These are phyloP conservation scores for Cyclotella cryptica DNA, from an alignment of 108 stramenopile species.

Conservation along the genomic window DNA sequence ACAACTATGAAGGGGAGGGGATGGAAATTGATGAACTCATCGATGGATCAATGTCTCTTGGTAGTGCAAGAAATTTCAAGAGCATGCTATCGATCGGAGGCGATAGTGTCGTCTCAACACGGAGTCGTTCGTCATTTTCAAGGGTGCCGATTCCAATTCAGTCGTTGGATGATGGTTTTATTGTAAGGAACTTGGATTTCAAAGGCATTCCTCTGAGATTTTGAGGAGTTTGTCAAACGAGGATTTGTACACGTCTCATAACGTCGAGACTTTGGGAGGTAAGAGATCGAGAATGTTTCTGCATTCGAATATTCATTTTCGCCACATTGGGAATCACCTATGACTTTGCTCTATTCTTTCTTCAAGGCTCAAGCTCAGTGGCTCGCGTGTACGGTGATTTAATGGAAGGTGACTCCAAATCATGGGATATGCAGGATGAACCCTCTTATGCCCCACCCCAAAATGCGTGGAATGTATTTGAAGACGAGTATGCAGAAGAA, in stretches of 20 bases:
- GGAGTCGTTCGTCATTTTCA: conserved; percentile 23
- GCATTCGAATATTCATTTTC: too few relatives aligned
- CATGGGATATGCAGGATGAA: conserved; percentile 46
- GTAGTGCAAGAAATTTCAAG: conserved; percentile 46
- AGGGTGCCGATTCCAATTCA: conserved; percentile 13
- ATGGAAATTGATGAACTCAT: conserved; percentile 50
- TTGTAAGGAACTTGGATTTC: conserved; percentile 42
- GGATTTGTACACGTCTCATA: conserved; percentile 49
- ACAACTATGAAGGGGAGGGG: conserved; percentile 52
- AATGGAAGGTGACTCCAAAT: conserved; percentile 20
- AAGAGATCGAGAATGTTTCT: conserved; percentile 3
- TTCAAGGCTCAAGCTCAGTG: conserved; percentile 22
- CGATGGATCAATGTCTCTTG: conserved; percentile 9
- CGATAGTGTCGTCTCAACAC: conserved; percentile 26
- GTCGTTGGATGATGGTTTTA: conserved; percentile 55
- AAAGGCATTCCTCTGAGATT: conserved; percentile 44
- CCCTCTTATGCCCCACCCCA: conserved; percentile 26
- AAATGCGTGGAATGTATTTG: conserved; percentile 79
- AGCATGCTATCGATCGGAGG: conserved; percentile 35
- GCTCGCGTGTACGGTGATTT: conserved; percentile 39
- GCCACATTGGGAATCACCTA: too few relatives aligned
- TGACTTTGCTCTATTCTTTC: neutral
- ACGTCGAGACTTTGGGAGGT: conserved; percentile 45
- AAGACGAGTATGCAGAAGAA: conserved; percentile 84
- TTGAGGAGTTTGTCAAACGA: conserved; percentile 52